Conservation (phyloP, 2,329 filamentous ascomycete genomes). For the Coniochaeta pulveracea region DNA sequence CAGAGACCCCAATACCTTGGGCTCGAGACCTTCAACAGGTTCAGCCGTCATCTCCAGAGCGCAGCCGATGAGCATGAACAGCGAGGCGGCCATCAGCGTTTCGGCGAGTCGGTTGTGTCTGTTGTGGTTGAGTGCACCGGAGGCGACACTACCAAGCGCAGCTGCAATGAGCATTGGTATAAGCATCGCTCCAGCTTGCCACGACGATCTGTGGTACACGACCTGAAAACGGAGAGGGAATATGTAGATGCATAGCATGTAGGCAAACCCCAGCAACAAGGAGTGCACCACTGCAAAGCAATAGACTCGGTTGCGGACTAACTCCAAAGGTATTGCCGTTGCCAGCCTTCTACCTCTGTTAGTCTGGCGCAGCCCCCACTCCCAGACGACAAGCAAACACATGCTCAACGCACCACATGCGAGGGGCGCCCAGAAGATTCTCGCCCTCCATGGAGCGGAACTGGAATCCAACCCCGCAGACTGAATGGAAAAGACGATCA, state of each 20-base stretch:
- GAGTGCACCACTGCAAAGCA: slow-evolving; percentile 29
- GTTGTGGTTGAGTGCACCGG: slow-evolving; percentile 32
- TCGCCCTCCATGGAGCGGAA: slow-evolving; percentile 29
- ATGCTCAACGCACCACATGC: slow-evolving; percentile 23
- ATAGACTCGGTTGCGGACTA: slow-evolving; percentile 37
- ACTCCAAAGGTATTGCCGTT: slow-evolving; percentile 33
- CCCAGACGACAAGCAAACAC: slow-evolving; percentile 28
- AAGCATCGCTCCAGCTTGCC: slow-evolving; percentile 37
- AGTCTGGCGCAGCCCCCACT: too few species aligned
- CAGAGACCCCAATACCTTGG: slow-evolving; percentile 36
- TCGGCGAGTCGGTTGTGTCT: slow-evolving; percentile 29
- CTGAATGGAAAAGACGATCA: slow-evolving; percentile 48
- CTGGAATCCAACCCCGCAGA: slow-evolving; percentile 25
- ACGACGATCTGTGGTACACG: slow-evolving; percentile 32
- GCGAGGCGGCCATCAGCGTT: slow-evolving; percentile 28
- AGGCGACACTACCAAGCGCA: slow-evolving; percentile 30
- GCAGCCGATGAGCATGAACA: slow-evolving; percentile 33
- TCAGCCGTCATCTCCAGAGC: slow-evolving; percentile 31
- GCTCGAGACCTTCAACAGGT: slow-evolving; percentile 21
- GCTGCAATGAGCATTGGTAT: slow-evolving; percentile 39
- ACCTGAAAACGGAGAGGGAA: slow-evolving; percentile 39
- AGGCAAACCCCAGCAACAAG: slow-evolving; percentile 37
- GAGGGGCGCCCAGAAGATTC: slow-evolving; percentile 30
- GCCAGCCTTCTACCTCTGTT: slow-evolving; percentile 20
- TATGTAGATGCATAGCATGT: slow-evolving; percentile 34